Percentiles rank a stretch among this genome's conserved stretches.
Conservation (phyloP, 768 basidiomycete species). For the Rhodotorula diobovata region DNA sequence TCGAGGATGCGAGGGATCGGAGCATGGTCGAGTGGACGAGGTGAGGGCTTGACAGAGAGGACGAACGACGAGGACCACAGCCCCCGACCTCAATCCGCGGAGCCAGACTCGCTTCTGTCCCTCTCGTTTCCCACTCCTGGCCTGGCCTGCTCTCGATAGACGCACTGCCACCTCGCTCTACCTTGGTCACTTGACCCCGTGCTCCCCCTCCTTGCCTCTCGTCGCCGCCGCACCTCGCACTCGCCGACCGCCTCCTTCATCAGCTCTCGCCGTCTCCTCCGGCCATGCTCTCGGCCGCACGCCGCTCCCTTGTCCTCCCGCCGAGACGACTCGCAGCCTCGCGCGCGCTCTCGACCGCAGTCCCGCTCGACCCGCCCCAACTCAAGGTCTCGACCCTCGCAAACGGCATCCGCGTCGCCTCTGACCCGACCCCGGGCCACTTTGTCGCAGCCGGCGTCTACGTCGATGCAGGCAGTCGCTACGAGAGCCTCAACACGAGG, state of each 20-base stretch:
- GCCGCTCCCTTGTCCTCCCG: not conserved
- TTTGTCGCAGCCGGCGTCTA: slow-evolving; percentile 91
- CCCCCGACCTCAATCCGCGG: too few species aligned
- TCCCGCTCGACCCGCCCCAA: not conserved
- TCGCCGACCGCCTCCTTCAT: not conserved
- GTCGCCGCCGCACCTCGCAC: not conserved
- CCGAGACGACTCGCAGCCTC: not conserved
- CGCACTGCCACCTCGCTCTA: too few species aligned
- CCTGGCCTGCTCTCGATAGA: too few species aligned
- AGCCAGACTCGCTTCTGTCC: too few species aligned
- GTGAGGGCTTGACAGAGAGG: too few species aligned
- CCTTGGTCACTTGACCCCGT: too few species aligned
- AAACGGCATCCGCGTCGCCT: slow-evolving; percentile 87
- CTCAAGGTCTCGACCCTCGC: slow-evolving; percentile 68
- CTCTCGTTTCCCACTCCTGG: too few species aligned
- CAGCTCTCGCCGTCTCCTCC: not conserved
- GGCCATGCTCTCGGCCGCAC: slow-evolving; percentile 11
- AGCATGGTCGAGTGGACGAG: not conserved
- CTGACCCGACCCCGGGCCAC: slow-evolving; percentile 83
- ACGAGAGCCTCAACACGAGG: slow-evolving; percentile 66
- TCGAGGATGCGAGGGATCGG: not conserved
- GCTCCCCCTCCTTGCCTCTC: not conserved
- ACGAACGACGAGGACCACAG: too few species aligned
- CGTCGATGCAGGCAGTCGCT: slow-evolving; percentile 86
- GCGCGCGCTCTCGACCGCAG: slow-evolving; percentile 2